These are phyloP conservation scores for Dothiorella sarmentorum DNA, from an alignment of 2,329 filamentous ascomycete genomes.

Conservation along the genomic window DNA sequence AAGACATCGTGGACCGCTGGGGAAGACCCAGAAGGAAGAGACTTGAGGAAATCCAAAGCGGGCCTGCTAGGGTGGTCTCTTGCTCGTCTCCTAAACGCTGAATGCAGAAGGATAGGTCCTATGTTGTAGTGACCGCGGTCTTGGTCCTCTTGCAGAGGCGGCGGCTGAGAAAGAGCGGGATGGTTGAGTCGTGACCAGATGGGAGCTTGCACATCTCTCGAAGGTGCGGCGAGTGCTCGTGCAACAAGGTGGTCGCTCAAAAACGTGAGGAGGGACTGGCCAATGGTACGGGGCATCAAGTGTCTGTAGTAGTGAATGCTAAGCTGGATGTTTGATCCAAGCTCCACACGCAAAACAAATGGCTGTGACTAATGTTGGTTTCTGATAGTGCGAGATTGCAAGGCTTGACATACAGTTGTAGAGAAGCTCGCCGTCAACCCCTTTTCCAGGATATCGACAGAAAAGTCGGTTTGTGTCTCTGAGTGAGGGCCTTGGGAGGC, in stretches of 20 bases:
- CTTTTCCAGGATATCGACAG: slow-evolving; percentile 13
- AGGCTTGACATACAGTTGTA: background rate
- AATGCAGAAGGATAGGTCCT: slow-evolving; percentile 5
- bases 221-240: background rate
- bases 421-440: slow-evolving; percentile 9
- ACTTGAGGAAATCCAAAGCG: slow-evolving; percentile 13
- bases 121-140: background rate
- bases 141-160: slow-evolving; percentile 2
- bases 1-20: slow-evolving; percentile 3
- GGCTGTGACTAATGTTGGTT: background rate
- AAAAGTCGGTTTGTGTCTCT: slow-evolving; percentile 10
- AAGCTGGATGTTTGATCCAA: background rate
- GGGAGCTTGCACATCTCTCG: background rate
- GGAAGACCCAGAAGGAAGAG: background rate
- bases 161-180: slow-evolving; percentile 10
- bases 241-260: background rate
- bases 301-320: slow-evolving; percentile 1
- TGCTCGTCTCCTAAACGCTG: slow-evolving; percentile 3
- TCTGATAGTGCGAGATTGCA: background rate
- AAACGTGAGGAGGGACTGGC: slow-evolving; percentile 1
- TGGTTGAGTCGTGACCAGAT: slow-evolving; percentile 8
- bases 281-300: slow-evolving; percentile 7
- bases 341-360: slow-evolving; percentile 13
- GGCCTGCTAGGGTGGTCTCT: slow-evolving; percentile 3
- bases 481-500: background rate